These are phyloP conservation scores for Solanum neorickii DNA, from an alignment of 257 asterid genomes.

Conservation along the genomic window DNA sequence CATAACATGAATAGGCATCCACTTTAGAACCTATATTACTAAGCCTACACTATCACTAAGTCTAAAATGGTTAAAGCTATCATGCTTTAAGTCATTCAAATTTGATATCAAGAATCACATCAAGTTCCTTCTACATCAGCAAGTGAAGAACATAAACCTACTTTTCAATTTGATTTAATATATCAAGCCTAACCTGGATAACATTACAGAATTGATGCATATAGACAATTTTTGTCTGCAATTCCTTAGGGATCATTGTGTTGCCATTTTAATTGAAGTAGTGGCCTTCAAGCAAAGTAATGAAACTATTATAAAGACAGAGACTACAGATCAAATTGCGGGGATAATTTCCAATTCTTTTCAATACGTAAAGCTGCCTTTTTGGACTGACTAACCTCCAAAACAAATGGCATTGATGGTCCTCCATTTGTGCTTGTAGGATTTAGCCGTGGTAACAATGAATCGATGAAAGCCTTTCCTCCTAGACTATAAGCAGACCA, in stretches of 20 bases:
- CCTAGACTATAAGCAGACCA: conserved; percentile 49
- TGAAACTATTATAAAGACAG: neutral
- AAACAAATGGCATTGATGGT: conserved; percentile 94
- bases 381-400: conserved; percentile 51
- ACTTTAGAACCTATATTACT: neutral
- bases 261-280: neutral
- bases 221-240: neutral
- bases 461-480: conserved; percentile 93
- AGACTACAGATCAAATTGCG: neutral
- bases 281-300: neutral
- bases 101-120: neutral
- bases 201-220: neutral
- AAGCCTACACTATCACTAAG: neutral
- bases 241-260: neutral
- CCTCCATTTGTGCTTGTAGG: conserved; percentile 56
- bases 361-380: neutral
- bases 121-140: neutral
- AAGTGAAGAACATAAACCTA: neutral
- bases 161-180: neutral
- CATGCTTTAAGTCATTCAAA: neutral
- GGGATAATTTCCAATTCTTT: neutral
- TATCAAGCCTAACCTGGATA: neutral
- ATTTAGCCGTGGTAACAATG: conserved; percentile 79
- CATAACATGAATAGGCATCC: neutral
- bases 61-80: neutral